These are phyloP conservation scores for Boletus reticulatus DNA, from an alignment of 768 basidiomycete species.

Conservation along the genomic window DNA sequence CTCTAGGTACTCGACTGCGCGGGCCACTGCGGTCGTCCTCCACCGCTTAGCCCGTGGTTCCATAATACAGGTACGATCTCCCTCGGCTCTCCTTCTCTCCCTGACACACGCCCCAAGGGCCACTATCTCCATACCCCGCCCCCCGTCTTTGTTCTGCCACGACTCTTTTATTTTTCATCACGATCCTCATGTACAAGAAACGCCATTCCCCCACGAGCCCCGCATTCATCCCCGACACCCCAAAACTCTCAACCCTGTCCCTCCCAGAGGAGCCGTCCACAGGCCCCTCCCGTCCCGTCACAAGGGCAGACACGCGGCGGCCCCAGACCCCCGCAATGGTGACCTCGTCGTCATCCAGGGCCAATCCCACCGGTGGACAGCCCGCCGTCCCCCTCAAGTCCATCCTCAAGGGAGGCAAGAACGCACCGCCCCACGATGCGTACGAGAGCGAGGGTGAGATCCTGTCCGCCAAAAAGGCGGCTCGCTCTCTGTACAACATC, in stretches of 20 bases:
- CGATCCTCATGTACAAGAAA: conserved; percentile 29
- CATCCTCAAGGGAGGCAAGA: no score
- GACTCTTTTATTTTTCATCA: conserved; percentile 17
- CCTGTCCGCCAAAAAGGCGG: neutral
- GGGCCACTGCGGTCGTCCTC: conserved; percentile 24
- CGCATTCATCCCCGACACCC: conserved; percentile 18
- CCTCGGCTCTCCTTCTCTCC: neutral
- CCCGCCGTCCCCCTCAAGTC: no score
- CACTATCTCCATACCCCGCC: neutral
- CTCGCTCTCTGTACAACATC: conserved; percentile 2
- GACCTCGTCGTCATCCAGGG: no score
- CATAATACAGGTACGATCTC: conserved; percentile 13
- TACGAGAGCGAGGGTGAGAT: conserved; percentile 30
- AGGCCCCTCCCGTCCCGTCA: no score
- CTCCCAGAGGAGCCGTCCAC: conserved; percentile 12
- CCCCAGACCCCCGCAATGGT: no score
- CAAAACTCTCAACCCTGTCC: conserved; percentile 14
- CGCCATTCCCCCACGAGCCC: conserved; percentile 15
- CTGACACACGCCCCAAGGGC: neutral
- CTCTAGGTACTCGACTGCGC: conserved; percentile 22
- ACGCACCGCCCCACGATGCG: neutral
- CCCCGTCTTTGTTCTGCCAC: conserved; percentile 17
- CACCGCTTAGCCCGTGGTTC: conserved; percentile 15
- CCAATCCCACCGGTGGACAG: no score
- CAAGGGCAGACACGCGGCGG: no score